Evolutionary conservation across 78 protist genomes (phyloP), one percentile per base, ranked within the genome.

Genomic region (Dictyostelium firmibasis): DNA sequence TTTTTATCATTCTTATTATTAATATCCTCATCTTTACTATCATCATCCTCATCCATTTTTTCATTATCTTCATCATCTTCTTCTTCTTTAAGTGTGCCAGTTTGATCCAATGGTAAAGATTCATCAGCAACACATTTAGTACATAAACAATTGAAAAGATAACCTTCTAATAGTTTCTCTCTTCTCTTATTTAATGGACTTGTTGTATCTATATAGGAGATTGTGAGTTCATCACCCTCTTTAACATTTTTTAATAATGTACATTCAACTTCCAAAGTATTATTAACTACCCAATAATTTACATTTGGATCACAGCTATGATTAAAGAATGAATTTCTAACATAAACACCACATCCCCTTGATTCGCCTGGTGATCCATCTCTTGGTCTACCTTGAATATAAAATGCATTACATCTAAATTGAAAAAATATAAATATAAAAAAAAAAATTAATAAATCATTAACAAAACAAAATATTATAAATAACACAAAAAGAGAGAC

Each of bases 321-420:
- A 47, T 89, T 89, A 27, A 89, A 89, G 31, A 89, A 89, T 38
- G 94, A 89, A 35, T 89, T 89, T 81, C 94, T 78, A 29, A 89
- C 94, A 69, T 89, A 89, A 14, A 89, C 94, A 70, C 94, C 94
- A 67, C 94, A 89, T 3, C 94, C 94, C 10, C 94, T 60, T 44
- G 87, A 81, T 27, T 89, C 94, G 31, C 94, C 94, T 44, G 72
- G 33, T 13, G 82, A 38, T 20, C 94, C 94, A n/a, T 81, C 83
- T 50, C 76, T 78, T 27, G 94, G 94, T 67, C 94, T 69, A 29
- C 94, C 94, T 81, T 89, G 94, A 47, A 89, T 89, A 69, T 89
- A 89, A 67, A 89, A 89, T 60, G 94, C 94, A 89, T 89, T 89
- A 76, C 94, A 89, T 38, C 94, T 81, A 57, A 57, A 57, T 20